Percentiles rank a stretch among this genome's conserved stretches.
These are phyloP conservation scores for Hymenoscyphus repandus DNA, from an alignment of 2,329 filamentous ascomycete genomes.

Conservation along the genomic window DNA sequence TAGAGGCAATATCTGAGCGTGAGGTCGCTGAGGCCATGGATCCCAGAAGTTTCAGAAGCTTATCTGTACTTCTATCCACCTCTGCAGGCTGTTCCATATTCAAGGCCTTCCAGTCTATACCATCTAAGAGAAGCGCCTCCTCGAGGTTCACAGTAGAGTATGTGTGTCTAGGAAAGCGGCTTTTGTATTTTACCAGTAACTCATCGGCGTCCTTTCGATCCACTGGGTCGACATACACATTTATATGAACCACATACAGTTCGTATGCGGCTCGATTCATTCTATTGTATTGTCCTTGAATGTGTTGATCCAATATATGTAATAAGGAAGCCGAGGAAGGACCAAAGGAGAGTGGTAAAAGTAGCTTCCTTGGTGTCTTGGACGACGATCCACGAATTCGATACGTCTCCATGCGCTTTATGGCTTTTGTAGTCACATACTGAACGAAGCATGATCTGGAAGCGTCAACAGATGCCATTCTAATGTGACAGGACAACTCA, in stretches of 20 bases:
- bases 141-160: constrained; percentile 62
- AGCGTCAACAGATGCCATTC: constrained; percentile 14
- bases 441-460: constrained; percentile 67
- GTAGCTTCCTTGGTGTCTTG: constrained; percentile 42
- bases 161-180: constrained; percentile 59
- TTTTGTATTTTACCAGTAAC: constrained; percentile 42
- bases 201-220: constrained; percentile 26
- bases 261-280: constrained; percentile 63
- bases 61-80: constrained; percentile 27
- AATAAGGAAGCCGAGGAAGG: constrained; percentile 74
- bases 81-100: constrained; percentile 14
- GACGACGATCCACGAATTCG: constrained; percentile 39
- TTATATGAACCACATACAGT: constrained; percentile 51
- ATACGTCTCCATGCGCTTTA: constrained; percentile 71
- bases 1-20: constrained; percentile 64
- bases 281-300: constrained; percentile 58
- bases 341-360: constrained; percentile 80
- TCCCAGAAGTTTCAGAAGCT: constrained; percentile 43
- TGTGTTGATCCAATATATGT: constrained; percentile 67
- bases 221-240: constrained; percentile 28
- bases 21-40: constrained; percentile 70
- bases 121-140: constrained; percentile 47
- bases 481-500: constrained; percentile 14
- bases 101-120: constrained; percentile 50
- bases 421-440: constrained; percentile 73